These are phyloP conservation scores for Phytophthora rubi DNA, from an alignment of 352 stramenopile genomes.

Conservation along the genomic window DNA sequence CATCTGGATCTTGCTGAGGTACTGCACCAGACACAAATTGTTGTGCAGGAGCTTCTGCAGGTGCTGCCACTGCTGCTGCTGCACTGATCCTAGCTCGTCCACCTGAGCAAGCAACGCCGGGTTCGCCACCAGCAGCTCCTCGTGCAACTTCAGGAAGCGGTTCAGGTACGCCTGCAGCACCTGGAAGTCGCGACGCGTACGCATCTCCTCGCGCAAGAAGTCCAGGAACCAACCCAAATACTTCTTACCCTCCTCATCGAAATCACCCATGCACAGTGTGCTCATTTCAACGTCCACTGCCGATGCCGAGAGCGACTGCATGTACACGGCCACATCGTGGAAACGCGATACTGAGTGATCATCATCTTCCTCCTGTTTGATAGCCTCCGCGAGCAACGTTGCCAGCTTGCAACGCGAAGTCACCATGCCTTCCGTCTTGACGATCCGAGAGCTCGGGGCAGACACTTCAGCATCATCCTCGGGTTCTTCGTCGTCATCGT, in stretches of 20 bases:
- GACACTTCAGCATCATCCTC: slow-evolving; percentile 35
- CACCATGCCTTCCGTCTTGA: slow-evolving; percentile 74
- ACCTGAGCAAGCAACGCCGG: slow-evolving; percentile 59
- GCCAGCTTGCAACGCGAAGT: slow-evolving; percentile 79
- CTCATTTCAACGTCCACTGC: slow-evolving; percentile 84
- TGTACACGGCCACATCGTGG: slow-evolving; percentile 56
- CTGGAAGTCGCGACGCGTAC: slow-evolving; percentile 72
- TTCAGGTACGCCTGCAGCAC: slow-evolving; percentile 88
- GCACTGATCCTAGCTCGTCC: slow-evolving; percentile 57
- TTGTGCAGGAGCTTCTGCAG: slow-evolving; percentile 84
- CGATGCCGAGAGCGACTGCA: slow-evolving; percentile 78
- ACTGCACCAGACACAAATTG: slow-evolving; percentile 88
- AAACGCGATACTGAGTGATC: slow-evolving; percentile 40
- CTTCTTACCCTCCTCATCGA: slow-evolving; percentile 76
- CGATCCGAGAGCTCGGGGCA: slow-evolving; percentile 60
- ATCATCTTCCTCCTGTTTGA: slow-evolving; percentile 29
- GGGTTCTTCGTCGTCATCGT: slow-evolving; percentile 45
- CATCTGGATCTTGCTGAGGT: slow-evolving; percentile 91
- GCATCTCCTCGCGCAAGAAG: slow-evolving; percentile 74
- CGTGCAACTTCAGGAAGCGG: slow-evolving; percentile 87
- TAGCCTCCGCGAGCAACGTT: slow-evolving; percentile 50
- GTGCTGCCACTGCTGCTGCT: slow-evolving; percentile 83
- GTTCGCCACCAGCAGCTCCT: slow-evolving; percentile 72
- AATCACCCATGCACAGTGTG: slow-evolving; percentile 85
- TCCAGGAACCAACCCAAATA: slow-evolving; percentile 68